Conservation (phyloP, 305 asterid species). For the Andrographis paniculata region DNA sequence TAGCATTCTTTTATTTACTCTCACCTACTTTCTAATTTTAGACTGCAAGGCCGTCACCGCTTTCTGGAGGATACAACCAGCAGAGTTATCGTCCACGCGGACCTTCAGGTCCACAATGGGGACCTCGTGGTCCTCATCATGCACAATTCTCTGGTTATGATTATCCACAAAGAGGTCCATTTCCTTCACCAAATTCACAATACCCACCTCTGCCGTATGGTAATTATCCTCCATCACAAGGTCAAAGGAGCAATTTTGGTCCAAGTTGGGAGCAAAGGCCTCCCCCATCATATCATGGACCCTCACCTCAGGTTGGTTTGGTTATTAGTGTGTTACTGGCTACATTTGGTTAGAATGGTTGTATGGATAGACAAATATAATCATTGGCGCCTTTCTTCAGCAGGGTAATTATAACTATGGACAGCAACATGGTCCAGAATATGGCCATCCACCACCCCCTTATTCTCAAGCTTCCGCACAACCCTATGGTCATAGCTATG, state of each 20-base stretch:
- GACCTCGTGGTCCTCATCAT: conserved; percentile 66
- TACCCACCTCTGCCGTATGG: conserved; percentile 67
- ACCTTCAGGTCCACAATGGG: conserved; percentile 76
- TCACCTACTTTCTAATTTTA: conserved; percentile 22
- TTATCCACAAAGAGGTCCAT: conserved; percentile 70
- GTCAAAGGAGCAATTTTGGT: conserved; percentile 67
- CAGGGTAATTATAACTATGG: conserved; percentile 85
- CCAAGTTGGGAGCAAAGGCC: conserved; percentile 95
- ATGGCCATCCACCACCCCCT: conserved; percentile 50
- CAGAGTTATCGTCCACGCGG: conserved; percentile 82
- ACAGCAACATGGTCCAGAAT: conserved; percentile 71
- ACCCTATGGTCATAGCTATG: conserved; percentile 73
- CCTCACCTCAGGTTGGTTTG: conserved; percentile 60
- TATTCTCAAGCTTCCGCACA: conserved; percentile 64
- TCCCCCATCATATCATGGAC: conserved; percentile 66
- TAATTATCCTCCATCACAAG: conserved; percentile 71
- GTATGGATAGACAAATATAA: conserved; percentile 1
- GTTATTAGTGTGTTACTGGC: conserved; percentile 1
- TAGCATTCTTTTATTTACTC: neutral
- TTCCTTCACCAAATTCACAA: conserved; percentile 64
- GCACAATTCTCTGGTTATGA: conserved; percentile 61
- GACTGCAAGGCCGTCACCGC: conserved; percentile 66
- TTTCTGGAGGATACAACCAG: conserved; percentile 70
- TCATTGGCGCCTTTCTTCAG: conserved; percentile 11
- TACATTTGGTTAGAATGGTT: conserved; percentile 1